Base-by-base conservation (phyloP, 345 rosid genomes). In the Linum tenue region DNA sequence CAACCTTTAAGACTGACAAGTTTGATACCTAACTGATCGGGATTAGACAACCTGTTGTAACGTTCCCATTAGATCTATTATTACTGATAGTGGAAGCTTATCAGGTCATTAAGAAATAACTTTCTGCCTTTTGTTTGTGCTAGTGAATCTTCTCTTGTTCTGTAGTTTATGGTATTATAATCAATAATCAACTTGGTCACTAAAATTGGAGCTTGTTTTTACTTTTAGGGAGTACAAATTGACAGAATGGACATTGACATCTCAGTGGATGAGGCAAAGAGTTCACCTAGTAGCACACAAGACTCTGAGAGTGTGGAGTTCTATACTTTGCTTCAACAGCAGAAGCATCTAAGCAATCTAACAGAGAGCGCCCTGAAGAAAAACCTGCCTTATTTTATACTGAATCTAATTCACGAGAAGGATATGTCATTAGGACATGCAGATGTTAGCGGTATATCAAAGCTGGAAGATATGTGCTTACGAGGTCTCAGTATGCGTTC, bases 311-410 rank as follows among this genome's bases (percentile, higher is more conserved):
- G 72, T 72, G 88, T 71, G 71, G 90, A 83, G 67, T 83, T 85
- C 51, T 64, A 68, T 17, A 67, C 64, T 9, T 69, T 90, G 74
- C 70, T 88, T 55, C 78, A 79, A 67, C 90, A 82, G 68, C 92
- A 85, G 72, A 90, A 83, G 57, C 78, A 78, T 76, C 73, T 94
- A 37, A 78, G 77, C 73, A 80, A 64, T 75, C 66, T 88, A 66
- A 94, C 96, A 3, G 89, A 90, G 60, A 84, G 67, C 2, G 92
- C 96, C 3, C 90, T 94, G 14, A 69, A 79, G 67, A 90, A 85
- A 78, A 85, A 82, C 36, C 88, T 85, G 72, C 92, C 91, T 0
- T 76, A 85, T 70, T 82, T 94, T 48, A 75, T 94, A 72, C 64
- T 66, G 22, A 90, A 94, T 75, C 74, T 90, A n/a, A 63, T 67